Conservation (phyloP, 2,329 filamentous ascomycete species). For the Fusarium drepaniforme region DNA sequence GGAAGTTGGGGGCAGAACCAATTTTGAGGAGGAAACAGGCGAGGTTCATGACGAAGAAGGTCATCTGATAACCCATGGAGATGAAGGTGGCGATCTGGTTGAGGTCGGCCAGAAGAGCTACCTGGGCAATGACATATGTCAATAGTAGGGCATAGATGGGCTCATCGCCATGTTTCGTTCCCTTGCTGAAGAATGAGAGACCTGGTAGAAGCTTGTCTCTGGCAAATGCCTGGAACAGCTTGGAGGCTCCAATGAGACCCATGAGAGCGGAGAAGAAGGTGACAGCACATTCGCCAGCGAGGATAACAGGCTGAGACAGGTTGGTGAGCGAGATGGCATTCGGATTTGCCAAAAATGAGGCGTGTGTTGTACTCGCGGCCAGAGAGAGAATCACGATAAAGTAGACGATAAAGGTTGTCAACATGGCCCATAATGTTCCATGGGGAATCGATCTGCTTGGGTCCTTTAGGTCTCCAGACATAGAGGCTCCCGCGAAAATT, state of each 20-base stretch:
- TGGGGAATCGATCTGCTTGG: slow-evolving; percentile 87
- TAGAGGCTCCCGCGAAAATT: slow-evolving; percentile 81
- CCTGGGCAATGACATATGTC: slow-evolving; percentile 80
- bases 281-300: slow-evolving; percentile 86
- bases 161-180: slow-evolving; percentile 78
- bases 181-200: slow-evolving; percentile 78
- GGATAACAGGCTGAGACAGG: slow-evolving; percentile 77
- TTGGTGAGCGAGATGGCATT: slow-evolving; percentile 89
- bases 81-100: slow-evolving; percentile 92
- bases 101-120: slow-evolving; percentile 85
- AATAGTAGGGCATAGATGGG: slow-evolving; percentile 81
- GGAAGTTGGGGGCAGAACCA: slow-evolving; percentile 88
- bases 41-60: slow-evolving; percentile 88
- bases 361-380: slow-evolving; percentile 80
- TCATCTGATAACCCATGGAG: slow-evolving; percentile 94
- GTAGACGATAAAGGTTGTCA: slow-evolving; percentile 82
- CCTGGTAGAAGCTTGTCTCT: slow-evolving; percentile 84
- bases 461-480: slow-evolving; percentile 88
- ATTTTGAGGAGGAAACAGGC: slow-evolving; percentile 90
- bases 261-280: slow-evolving; percentile 89
- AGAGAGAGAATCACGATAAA: slow-evolving; percentile 82
- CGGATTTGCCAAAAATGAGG: slow-evolving; percentile 78
- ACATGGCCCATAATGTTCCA: slow-evolving; percentile 84
- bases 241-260: slow-evolving; percentile 87
- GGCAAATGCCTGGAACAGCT: slow-evolving; percentile 85